phyloP scores from a whole-genome alignment of 1,284 basidiomycete genomes.

The Naganishia sp. region DNA sequence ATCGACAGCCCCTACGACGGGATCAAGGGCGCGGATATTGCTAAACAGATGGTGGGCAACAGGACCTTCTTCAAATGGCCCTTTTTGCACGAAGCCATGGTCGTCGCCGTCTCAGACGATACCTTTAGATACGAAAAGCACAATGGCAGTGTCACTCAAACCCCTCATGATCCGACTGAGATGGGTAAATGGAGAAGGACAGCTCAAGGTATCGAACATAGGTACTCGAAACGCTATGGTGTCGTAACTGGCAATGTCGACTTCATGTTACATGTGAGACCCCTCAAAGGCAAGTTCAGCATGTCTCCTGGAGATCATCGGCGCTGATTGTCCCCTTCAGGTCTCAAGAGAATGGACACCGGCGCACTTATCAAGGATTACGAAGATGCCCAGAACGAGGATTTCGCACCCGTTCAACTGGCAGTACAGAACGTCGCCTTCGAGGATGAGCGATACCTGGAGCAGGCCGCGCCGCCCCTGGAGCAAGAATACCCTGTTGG shows the following conservation, averaged over 20 bases:
- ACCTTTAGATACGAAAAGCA: constrained; percentile 81
- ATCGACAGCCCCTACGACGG: constrained; percentile 74
- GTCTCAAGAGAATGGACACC: constrained; percentile 81
- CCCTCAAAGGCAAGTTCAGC: constrained; percentile 71
- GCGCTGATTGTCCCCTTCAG: constrained; percentile 53
- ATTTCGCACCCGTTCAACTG: constrained; percentile 83
- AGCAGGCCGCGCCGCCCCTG: constrained; percentile 73
- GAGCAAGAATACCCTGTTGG: constrained; percentile 86
- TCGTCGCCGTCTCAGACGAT: constrained; percentile 82
- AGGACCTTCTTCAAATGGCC: constrained; percentile 88
- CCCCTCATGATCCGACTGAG: constrained; percentile 68
- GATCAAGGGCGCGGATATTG: constrained; percentile 71
- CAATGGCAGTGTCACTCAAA: constrained; percentile 64
- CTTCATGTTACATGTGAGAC: constrained; percentile 76
- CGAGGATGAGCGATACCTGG: constrained; percentile 84
- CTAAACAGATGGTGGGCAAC: constrained; percentile 71
- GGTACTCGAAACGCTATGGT: constrained; percentile 86
- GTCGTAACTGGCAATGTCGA: constrained; percentile 81
- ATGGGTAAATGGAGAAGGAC: constrained; percentile 72
- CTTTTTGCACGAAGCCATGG: constrained; percentile 87
- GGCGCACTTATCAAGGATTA: constrained; percentile 95
- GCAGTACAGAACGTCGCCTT: constrained; percentile 72
- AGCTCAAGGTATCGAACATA: constrained; percentile 75
- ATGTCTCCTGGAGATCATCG: no score
- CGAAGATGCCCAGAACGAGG: constrained; percentile 75